phyloP scores from a whole-genome alignment of 768 basidiomycete genomes.

The Pleurotus tuber-regium region DNA sequence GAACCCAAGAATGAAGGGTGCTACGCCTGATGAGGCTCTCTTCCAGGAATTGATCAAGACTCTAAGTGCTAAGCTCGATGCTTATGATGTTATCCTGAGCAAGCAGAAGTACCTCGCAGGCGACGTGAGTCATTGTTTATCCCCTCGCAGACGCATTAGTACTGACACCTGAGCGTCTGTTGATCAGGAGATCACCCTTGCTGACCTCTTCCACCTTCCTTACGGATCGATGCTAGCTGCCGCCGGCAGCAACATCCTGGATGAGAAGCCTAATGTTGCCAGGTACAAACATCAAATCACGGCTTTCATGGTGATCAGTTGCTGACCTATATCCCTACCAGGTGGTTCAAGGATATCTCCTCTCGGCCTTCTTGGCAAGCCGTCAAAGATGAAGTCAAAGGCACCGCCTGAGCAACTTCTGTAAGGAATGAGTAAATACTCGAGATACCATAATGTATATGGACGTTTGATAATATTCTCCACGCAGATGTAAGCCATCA shows the following conservation, averaged over 20 bases:
- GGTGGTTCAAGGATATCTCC: conserved; percentile 32
- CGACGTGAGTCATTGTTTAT: conserved; percentile 33
- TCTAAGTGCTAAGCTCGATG: conserved; percentile 43
- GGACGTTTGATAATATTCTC: too few species aligned
- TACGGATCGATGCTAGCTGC: conserved; percentile 25
- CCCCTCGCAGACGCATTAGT: neutral
- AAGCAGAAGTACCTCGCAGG: conserved; percentile 59
- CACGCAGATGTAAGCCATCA: too few species aligned
- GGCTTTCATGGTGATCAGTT: too few species aligned
- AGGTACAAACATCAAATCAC: conserved; percentile 28
- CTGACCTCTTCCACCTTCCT: conserved; percentile 58
- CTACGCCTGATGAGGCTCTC: conserved; percentile 27
- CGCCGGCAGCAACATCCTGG: conserved; percentile 27
- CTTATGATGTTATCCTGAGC: conserved; percentile 53
- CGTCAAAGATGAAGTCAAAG: conserved; percentile 36
- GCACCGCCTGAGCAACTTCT: too few species aligned
- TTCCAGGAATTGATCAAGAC: conserved; percentile 22
- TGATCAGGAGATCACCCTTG: conserved; percentile 46
- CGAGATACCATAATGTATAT: too few species aligned
- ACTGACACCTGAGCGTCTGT: neutral
- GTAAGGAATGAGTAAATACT: too few species aligned
- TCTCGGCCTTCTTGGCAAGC: conserved; percentile 47
- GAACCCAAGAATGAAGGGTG: too few species aligned
- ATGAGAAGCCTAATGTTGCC: conserved; percentile 39
- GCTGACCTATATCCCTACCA: too few species aligned